Base-by-base conservation (phyloP, 441 rosid species). In the Pelargonium exstipulatum region DNA sequence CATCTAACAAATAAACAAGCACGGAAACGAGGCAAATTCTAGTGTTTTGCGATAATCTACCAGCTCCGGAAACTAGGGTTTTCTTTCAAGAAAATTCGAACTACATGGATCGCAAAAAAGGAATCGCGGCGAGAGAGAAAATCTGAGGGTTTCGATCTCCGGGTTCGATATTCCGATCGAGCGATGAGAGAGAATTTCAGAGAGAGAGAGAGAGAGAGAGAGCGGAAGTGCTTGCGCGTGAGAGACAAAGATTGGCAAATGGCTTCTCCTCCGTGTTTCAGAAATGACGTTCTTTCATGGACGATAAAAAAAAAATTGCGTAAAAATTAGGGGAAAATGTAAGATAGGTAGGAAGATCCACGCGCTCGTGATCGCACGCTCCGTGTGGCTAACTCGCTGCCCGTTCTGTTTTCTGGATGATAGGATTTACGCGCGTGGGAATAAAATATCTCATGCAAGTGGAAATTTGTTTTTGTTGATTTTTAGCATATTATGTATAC, bases 21-120 rank as follows among this genome's bases (percentile, higher is more conserved):
- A 32, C 68, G 63, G 62, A 57, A 69, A 75, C 18, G 71, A 43
- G 58, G 76, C 37, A 45, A 65, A 68, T 32, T 37, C 79, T 76
- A 81, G 81, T 84, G 83, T 71, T 83, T 84, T 72, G 73, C 17
- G 58, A 71, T 67, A 48, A 72, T 72, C 65, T 26, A 66, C 48
- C 64, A 74, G 72, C 74, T 73, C 67, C 67, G 67, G 55, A 60
- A 78, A 65, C 78, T 77, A 81, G 82, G 83, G 78, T 81, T 84
- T 75, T 71, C 74, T 62, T n/a, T 45, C 69, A 55, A 68, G 48
- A 1, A 51, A 51, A 3, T 10, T 60, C 64, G 63, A 58, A 62
- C 72, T 69, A 74, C 64, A 74, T 49, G 77, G 74, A 81, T 73
- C 83, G 67, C 24, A 58, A 57, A 55, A 20, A 35, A 16, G 18